A percentile compares a stretch with the other conserved stretches of the same genome.
Conservation (phyloP, 306 rosid species). For the Dryas drummondii region DNA sequence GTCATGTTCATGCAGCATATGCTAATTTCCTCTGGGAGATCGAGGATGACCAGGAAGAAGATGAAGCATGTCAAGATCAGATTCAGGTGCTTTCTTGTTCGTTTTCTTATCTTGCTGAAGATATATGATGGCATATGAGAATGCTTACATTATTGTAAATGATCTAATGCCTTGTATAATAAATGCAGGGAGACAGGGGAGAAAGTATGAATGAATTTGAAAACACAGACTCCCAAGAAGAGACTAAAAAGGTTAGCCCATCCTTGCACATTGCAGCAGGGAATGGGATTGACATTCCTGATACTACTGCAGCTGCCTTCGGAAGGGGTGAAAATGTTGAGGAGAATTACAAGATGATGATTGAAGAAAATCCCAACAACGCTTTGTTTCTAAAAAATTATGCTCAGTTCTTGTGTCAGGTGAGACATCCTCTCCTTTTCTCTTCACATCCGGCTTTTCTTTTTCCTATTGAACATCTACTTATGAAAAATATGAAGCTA, state of each 20-base stretch:
- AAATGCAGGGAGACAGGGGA: constrained; percentile 41
- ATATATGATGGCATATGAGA: neutral
- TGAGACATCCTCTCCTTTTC: constrained; percentile 30
- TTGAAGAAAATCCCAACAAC: constrained; percentile 54
- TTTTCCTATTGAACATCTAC: neutral
- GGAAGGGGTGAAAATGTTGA: constrained; percentile 30
- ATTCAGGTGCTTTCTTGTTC: constrained; percentile 38
- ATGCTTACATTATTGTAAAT: constrained; percentile 16
- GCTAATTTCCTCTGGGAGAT: constrained; percentile 84
- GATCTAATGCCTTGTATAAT: constrained; percentile 24
- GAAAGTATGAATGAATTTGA: constrained; percentile 25
- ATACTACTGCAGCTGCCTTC: constrained; percentile 21
- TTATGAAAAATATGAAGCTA: neutral
- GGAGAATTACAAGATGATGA: constrained; percentile 52
- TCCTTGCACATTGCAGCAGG: constrained; percentile 18
- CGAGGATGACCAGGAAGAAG: constrained; percentile 41
- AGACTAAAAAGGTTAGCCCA: constrained; percentile 10
- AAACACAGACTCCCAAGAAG: constrained; percentile 26
- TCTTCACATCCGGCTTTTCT: neutral
- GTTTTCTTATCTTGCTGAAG: constrained; percentile 12
- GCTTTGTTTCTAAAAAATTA: constrained; percentile 65
- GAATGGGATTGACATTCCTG: constrained; percentile 28
- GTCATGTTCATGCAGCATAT: constrained; percentile 77
- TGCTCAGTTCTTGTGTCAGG: constrained; percentile 73
- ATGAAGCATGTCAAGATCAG: constrained; percentile 29